Evolutionary conservation across 2,329 filamentous ascomycete genomes (phyloP).

Genomic region (Clonostachys solani): DNA sequence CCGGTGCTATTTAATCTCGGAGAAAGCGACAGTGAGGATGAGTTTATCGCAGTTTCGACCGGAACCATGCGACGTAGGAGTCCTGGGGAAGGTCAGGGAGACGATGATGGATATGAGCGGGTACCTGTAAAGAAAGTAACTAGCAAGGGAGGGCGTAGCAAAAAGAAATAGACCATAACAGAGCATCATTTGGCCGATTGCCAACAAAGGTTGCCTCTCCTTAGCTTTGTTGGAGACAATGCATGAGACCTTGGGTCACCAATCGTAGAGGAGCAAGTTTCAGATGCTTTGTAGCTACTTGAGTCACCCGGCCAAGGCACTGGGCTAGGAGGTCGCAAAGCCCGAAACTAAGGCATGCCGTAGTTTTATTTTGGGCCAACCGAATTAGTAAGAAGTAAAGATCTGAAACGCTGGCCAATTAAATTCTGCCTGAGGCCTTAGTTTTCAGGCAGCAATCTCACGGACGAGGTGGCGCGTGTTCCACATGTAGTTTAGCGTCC

Average conservation of each 20-base stretch:
- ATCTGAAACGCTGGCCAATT: neutral
- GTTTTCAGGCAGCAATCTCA: constrained; percentile 14
- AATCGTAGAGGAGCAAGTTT: too few species aligned
- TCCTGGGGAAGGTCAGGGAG: constrained; percentile 67
- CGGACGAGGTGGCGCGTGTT: constrained; percentile 3
- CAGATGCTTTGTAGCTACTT: neutral
- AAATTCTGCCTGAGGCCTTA: neutral
- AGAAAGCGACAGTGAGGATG: constrained; percentile 93
- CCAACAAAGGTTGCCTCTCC: too few species aligned
- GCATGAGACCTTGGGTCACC: too few species aligned
- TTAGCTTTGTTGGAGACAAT: neutral
- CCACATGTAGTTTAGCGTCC: constrained; percentile 25
- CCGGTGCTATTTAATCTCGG: constrained; percentile 90
- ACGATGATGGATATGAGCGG: constrained; percentile 39
- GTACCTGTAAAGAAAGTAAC: constrained; percentile 30
- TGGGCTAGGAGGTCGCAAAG: neutral
- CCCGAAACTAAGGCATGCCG: too few species aligned
- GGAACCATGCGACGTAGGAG: constrained; percentile 88
- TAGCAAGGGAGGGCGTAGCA: constrained; percentile 31
- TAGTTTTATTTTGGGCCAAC: neutral
- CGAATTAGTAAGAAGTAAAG: neutral
- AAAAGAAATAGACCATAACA: constrained; percentile 25
- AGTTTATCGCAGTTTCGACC: constrained; percentile 63
- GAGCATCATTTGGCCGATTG: neutral
- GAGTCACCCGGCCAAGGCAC: neutral